A percentile compares a stretch with the other conserved stretches of the same genome.
phyloP scores from a whole-genome alignment of 1,284 basidiomycete genomes.

The Hemileccinum hortonii region DNA sequence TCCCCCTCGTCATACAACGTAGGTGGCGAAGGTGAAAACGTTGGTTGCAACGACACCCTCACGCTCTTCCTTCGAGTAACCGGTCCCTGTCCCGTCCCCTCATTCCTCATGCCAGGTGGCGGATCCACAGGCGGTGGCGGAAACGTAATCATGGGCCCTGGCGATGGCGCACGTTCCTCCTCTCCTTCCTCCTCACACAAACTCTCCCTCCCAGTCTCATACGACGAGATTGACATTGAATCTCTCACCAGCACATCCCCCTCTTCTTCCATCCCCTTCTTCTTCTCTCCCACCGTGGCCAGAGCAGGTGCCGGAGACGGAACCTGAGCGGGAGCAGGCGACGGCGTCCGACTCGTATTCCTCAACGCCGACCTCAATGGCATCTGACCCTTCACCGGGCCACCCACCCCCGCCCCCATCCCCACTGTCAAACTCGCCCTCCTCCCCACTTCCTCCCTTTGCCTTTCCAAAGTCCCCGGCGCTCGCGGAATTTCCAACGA shows the following conservation, averaged over 20 bases:
- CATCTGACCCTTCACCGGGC: conserved; percentile 25
- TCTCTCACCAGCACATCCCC: conserved; percentile 14
- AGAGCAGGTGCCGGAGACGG: neutral
- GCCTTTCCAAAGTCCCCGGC: conserved; percentile 38
- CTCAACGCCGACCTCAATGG: conserved; percentile 66
- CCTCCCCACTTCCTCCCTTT: conserved; percentile 1
- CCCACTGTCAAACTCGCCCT: neutral
- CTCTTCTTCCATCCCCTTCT: neutral
- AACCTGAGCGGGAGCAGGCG: conserved; percentile 16
- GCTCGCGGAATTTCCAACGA: conserved; percentile 39
- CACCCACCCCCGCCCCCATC: neutral
- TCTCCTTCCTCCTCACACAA: conserved; percentile 31
- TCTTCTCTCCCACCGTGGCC: conserved; percentile 1
- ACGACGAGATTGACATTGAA: conserved; percentile 47
- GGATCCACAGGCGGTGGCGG: conserved; percentile 27
- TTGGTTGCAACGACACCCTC: conserved; percentile 67
- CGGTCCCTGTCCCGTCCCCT: neutral
- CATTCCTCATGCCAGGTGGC: neutral
- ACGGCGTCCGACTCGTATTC: conserved; percentile 46
- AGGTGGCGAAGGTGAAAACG: conserved; percentile 68
- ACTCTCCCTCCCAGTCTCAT: conserved; percentile 57
- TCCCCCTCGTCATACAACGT: conserved; percentile 50
- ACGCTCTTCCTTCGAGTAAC: conserved; percentile 65
- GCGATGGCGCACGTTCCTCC: neutral
- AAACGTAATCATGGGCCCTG: conserved; percentile 8